Percentiles rank a stretch among this genome's conserved stretches.
phyloP scores from a whole-genome alignment of 225 moss, liverwort and hornwort species.

The Lunularia cruciata region DNA sequence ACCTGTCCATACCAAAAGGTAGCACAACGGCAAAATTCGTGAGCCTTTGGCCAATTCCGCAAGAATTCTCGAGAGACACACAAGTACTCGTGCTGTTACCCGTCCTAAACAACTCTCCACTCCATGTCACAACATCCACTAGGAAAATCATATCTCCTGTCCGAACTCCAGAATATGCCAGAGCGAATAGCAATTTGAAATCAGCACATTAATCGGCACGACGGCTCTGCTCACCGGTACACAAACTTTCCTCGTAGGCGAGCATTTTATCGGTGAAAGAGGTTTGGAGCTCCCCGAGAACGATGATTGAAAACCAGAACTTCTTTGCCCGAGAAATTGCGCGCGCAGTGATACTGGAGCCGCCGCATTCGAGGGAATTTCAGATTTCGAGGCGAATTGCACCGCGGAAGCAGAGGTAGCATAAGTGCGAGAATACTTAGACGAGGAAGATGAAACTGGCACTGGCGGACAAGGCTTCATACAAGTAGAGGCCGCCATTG shows the following conservation, averaged over 20 bases:
- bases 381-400: neutral
- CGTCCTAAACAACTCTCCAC: too few species aligned
- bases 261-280: conserved; percentile 4
- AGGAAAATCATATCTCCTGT: too few species aligned
- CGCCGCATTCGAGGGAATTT: neutral
- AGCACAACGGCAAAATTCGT: neutral
- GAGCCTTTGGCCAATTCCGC: neutral
- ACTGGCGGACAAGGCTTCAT: conserved; percentile 6
- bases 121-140: too few species aligned
- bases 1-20: neutral
- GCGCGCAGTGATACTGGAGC: neutral
- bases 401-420: neutral
- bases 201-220: neutral
- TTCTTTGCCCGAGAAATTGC: neutral
- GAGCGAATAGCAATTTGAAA: neutral
- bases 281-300: conserved; percentile 3
- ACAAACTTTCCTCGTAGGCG: neutral
- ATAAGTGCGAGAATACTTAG: neutral
- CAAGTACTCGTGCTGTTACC: too few species aligned
- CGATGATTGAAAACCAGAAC: neutral
- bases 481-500: conserved; percentile 16
- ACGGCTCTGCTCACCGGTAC: conserved; percentile 2
- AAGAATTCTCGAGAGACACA: neutral
- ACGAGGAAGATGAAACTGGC: neutral
- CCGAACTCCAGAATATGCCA: neutral